A percentile compares a stretch with the other conserved stretches of the same genome.
Evolutionary conservation across 768 basidiomycete species (phyloP).

Genomic region (Sistotremastrum suecicum): DNA sequence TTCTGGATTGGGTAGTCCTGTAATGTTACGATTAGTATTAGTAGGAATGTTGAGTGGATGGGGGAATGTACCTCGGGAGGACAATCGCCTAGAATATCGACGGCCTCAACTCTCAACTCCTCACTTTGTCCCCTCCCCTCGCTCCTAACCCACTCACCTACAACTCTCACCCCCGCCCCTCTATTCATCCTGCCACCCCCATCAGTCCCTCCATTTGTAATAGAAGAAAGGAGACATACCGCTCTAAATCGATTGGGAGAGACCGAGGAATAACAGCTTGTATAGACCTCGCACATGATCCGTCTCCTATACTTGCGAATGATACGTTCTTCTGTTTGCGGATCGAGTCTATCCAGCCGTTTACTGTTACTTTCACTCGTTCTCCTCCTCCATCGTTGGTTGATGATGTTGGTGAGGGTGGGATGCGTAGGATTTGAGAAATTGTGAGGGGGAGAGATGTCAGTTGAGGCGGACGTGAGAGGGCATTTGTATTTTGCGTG

Average conservation of each 20-base stretch:
- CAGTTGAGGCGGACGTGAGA: no score
- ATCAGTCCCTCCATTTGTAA: not conserved
- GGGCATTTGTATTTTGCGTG: no score
- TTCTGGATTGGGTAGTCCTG: slow-evolving; percentile 90
- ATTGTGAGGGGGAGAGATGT: no score
- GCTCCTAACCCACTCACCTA: slow-evolving; percentile 31
- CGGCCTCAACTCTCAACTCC: slow-evolving; percentile 35
- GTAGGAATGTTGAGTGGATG: not conserved
- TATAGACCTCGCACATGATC: not conserved
- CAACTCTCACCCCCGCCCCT: slow-evolving; percentile 40
- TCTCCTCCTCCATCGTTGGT: no score
- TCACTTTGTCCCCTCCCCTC: slow-evolving; percentile 34
- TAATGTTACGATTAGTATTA: not conserved
- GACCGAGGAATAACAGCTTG: slow-evolving; percentile 27
- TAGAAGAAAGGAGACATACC: not conserved
- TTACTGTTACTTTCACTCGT: slow-evolving; percentile 26
- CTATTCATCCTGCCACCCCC: slow-evolving; percentile 27
- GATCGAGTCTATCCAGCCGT: slow-evolving; percentile 80
- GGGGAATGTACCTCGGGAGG: slow-evolving; percentile 35
- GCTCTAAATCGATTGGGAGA: slow-evolving; percentile 12
- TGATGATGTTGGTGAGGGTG: no score
- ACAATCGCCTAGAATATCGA: slow-evolving; percentile 40
- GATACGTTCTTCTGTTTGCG: slow-evolving; percentile 80
- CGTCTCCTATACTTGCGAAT: slow-evolving; percentile 32
- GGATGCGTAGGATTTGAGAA: no score